Evolutionary conservation across 371 early-diverging fungal species (phyloP), one percentile per base, ranked within the genome.

Genomic region (Lichtheimia hyalospora): DNA sequence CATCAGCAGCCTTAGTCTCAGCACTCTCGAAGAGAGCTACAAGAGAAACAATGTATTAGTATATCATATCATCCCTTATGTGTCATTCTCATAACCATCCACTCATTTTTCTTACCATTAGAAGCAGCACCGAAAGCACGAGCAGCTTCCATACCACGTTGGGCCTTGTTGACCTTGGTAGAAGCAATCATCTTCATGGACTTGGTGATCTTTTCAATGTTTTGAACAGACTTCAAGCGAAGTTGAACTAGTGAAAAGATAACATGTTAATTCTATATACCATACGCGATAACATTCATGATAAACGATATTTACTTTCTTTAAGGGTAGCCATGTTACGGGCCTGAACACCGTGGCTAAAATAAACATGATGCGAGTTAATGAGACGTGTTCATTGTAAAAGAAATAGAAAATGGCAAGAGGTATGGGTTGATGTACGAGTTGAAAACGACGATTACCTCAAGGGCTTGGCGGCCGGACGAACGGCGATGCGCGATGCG

Each of bases 151-250:
- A 98, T 97, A 71, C 84, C 83, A 65, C 90, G 88, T 84, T 96
- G 96, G 48, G 99, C 97, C 81, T 93, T 92, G 70, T 82, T 75
- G 73, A 96, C 91, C 88, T 98, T 98, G 81, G 98, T 98, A 49
- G 98, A 96, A 60, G 99, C 98, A 96, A 98, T 98, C 97, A 98
- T 97, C 87, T 98, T 98, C 97, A 97, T 97, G 60, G 98, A 98
- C 83, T 97, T 96, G 60, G 99, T 98, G 79, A 98, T 97, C 86
- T 98, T 98, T 72, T 90, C 94, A 81, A 97, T 98, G 89, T 95
- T 97, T 69, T 89, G 86, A 65, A 98, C 89, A 65, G 98, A 94
- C 87, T 96, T 96, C 78, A 97, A 82, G 68, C 99, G 96, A 66
- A 90, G 77, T 75, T 95, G 95, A 81, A 97, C 96, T 96, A 74